Percentiles rank a stretch among this genome's conserved stretches.
phyloP scores from a whole-genome alignment of 148 eudicot species.

The Fallopia convolvulus region DNA sequence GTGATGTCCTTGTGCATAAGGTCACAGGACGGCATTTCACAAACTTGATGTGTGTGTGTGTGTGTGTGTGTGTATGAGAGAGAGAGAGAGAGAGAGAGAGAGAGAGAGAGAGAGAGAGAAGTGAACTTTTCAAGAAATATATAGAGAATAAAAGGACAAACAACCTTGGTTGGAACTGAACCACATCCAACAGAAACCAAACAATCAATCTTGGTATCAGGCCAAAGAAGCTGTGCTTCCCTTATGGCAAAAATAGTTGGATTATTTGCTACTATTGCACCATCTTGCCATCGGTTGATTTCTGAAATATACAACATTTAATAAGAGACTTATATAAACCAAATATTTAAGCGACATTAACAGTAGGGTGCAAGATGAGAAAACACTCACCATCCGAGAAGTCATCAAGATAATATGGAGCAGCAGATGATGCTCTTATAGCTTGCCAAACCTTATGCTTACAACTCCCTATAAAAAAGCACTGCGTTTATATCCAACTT shows the following conservation, averaged over 20 bases:
- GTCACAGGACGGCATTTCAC: background rate
- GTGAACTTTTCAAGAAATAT: background rate
- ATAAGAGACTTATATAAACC: background rate
- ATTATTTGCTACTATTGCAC: constrained; percentile 97
- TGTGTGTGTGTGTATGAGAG: background rate
- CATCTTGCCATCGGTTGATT: constrained; percentile 95
- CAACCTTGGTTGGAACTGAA: constrained; percentile 89
- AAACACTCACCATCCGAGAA: constrained; percentile 45
- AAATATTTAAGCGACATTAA: background rate
- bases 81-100: background rate
- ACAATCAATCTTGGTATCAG: constrained; percentile 86
- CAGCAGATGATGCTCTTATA: constrained; percentile 98
- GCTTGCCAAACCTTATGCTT: constrained; percentile 95
- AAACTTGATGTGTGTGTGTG: background rate
- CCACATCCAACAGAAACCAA: constrained; percentile 94
- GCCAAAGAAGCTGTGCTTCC: constrained; percentile 98
- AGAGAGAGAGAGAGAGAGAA: background rate
- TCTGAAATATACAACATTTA: constrained; percentile 31
- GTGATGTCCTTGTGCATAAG: background rate
- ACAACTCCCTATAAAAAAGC: constrained; percentile 94
- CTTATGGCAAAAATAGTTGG: constrained; percentile 95
- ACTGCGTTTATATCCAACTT: constrained; percentile 70
- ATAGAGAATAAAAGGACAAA: background rate
- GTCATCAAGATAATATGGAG: constrained; percentile 99
- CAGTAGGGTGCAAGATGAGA: too few species aligned